Conservation (phyloP, 345 rosid species). For the Erysimum cheiranthoides region DNA sequence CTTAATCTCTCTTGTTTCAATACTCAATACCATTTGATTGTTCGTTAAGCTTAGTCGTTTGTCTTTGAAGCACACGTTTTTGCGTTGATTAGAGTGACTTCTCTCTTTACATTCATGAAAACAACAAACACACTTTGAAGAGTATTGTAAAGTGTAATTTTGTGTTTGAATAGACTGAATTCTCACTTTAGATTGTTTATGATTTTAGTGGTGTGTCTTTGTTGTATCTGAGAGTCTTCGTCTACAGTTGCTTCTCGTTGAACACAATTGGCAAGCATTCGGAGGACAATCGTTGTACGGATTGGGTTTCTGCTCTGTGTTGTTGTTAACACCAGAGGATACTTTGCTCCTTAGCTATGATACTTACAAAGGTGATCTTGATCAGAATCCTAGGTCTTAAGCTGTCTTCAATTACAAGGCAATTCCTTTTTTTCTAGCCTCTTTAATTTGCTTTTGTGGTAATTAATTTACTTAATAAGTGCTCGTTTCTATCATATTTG, state of each 20-base stretch:
- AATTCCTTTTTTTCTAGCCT: slow-evolving; percentile 7
- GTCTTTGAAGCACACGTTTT: no score
- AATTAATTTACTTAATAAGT: no score
- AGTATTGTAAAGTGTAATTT: no score
- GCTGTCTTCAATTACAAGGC: slow-evolving; percentile 78
- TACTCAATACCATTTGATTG: no score
- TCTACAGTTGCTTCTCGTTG: slow-evolving; percentile 45
- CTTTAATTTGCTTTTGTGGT: not conserved
- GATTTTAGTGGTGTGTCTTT: no score
- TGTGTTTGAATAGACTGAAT: no score
- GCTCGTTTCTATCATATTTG: not conserved
- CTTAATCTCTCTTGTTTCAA: no score
- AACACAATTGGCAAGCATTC: slow-evolving; percentile 46
- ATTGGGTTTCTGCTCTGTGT: slow-evolving; percentile 73
- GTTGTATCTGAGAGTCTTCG: slow-evolving; percentile 38
- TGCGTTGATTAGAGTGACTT: no score
- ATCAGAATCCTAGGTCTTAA: slow-evolving; percentile 61
- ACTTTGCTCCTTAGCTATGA: slow-evolving; percentile 68
- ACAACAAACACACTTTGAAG: no score
- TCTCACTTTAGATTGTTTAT: no score
- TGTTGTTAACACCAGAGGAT: slow-evolving; percentile 68
- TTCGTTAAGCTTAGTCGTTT: no score
- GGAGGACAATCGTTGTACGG: slow-evolving; percentile 75
- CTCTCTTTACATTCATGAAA: no score
- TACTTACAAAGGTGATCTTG: slow-evolving; percentile 50